Evolutionary conservation across 2,329 filamentous ascomycete species (phyloP), one percentile per base, ranked within the genome.

Genomic region (Xylaria sp.): DNA sequence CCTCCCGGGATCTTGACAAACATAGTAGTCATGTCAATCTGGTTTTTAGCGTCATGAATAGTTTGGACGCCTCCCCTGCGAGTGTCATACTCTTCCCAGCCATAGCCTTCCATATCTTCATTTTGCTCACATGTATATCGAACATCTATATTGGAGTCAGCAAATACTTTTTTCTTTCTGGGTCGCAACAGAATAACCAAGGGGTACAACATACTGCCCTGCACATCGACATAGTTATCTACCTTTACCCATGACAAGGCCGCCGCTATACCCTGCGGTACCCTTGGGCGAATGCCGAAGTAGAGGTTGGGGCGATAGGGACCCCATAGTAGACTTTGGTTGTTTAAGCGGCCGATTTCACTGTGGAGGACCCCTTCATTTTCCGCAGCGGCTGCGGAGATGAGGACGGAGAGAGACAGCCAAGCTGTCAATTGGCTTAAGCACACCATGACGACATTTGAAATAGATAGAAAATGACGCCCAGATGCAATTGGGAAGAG

Each of bases 61-160:
- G 91, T 91, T 78, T 99, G 92, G 21, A 91, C 84, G 59, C 95
- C 95, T 65, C 95, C 95, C 60, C 84, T 90, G 61, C 95, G 86
- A 21, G 93, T 89, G 78, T 99, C 95, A 76, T 96, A 99, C 75
- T 96, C 92, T 72, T 98, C 94, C 95, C 95, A 99, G 65, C 95
- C 95, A 76, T 99, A 99, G 59, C 94, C 94, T 50, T 88, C 90
- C 85, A 99, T 96, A 68, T 91, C 91, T 75, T 96, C 92, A 76
- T 95, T 87, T 76, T 99, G 95, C 77, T 98, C 95, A 79, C 95
- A 99, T 0, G 95, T 97, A 76, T 97, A 93, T 67, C 95, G 89
- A 71, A 97, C 90, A 71, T 89, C 92, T 95, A 74, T 1, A 57
- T 21, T 17, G 28, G 21, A 40, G 54, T 64, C 31, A 66, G 60